A percentile compares a stretch with the other conserved stretches of the same genome.
Conservation (phyloP, 176 grass and related monocot species). For the Olyra latifolia region DNA sequence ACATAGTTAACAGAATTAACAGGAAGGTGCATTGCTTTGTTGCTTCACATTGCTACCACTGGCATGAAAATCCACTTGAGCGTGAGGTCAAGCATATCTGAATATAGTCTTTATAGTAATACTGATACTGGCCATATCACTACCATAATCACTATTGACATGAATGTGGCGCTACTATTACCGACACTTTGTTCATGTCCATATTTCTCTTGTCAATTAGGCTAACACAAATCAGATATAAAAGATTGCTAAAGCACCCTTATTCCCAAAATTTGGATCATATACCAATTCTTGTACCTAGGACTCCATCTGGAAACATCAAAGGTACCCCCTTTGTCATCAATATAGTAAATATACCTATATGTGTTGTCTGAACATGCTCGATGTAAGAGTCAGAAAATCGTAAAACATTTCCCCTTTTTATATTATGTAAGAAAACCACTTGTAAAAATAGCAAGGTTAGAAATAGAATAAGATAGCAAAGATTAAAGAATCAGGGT, state of each 20-base stretch:
- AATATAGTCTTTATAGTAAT: background rate
- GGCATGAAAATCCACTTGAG: background rate
- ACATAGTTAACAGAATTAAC: constrained; percentile 27
- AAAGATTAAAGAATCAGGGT: background rate
- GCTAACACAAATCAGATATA: background rate
- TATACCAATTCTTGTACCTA: background rate
- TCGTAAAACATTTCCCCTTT: background rate
- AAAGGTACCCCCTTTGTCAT: background rate
- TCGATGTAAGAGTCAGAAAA: background rate
- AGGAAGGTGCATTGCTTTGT: background rate
- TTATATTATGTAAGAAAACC: background rate
- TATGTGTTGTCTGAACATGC: background rate
- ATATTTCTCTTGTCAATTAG: background rate
- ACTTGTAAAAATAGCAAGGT: background rate
- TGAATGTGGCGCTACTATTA: background rate
- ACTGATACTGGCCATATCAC: too few species aligned
- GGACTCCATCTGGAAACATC: constrained; percentile 1
- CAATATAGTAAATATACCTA: background rate
- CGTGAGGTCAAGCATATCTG: background rate
- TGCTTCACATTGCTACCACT: constrained; percentile 12
- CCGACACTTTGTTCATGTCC: background rate
- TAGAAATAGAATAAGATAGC: background rate
- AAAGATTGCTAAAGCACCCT: constrained; percentile 7
- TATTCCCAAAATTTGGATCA: background rate
- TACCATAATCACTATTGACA: background rate